Percentiles rank a stretch among this genome's conserved stretches.
Conservation (phyloP, 1,284 basidiomycete species). For the Ceratobasidium sp. region DNA sequence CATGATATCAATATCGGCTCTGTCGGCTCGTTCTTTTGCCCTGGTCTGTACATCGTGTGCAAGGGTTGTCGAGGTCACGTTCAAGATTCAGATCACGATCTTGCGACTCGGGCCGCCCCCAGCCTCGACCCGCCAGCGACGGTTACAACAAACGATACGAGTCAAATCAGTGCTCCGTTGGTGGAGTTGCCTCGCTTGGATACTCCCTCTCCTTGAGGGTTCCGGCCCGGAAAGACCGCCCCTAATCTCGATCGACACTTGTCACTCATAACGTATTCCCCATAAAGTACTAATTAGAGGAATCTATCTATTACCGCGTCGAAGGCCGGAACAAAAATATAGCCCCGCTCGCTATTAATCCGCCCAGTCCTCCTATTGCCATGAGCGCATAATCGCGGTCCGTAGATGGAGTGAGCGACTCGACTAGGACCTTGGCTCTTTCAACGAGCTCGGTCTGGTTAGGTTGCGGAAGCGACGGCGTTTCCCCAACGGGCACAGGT, state of each 20-base stretch:
- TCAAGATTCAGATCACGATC: neutral
- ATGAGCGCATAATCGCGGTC: conserved; percentile 27
- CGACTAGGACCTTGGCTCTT: conserved; percentile 3
- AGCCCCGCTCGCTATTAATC: conserved; percentile 4
- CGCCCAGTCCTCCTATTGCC: conserved; percentile 10
- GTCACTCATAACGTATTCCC: neutral
- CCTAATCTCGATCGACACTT: conserved; percentile 29
- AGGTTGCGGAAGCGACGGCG: neutral
- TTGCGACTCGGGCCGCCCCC: no score
- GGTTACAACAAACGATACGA: conserved; percentile 20
- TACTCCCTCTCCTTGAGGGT: neutral
- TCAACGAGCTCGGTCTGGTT: neutral
- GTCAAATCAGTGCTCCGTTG: neutral
- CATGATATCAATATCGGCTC: conserved; percentile 16
- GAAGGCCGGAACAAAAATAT: conserved; percentile 5
- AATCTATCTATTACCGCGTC: neutral
- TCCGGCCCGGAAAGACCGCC: conserved; percentile 2
- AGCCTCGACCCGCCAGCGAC: neutral
- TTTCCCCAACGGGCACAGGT: neutral
- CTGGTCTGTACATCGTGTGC: neutral
- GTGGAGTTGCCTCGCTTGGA: neutral
- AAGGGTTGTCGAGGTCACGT: neutral
- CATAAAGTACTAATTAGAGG: neutral
- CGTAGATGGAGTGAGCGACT: conserved; percentile 3
- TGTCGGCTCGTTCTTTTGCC: neutral